Conservation (phyloP, 108 stramenopile genomes). For the Epithemia pelagica region DNA sequence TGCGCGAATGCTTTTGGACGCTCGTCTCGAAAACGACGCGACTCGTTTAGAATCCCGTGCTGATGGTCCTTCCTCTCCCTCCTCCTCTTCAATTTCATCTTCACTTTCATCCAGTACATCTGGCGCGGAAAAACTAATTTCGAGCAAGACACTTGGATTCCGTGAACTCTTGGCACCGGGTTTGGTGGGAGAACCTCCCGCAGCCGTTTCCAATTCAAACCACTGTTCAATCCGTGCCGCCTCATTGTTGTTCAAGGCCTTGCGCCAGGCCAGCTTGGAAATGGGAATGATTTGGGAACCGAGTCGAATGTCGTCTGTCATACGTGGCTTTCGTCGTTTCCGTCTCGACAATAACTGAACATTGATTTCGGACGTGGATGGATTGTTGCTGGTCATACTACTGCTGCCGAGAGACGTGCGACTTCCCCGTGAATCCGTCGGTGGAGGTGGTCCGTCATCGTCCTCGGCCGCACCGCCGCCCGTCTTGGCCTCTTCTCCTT, state of each 20-base stretch:
- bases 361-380: conserved; percentile 2
- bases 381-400: neutral
- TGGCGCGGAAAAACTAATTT: conserved; percentile 52
- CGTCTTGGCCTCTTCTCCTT: conserved; percentile 10
- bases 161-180: conserved; percentile 15
- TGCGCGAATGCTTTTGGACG: conserved; percentile 13
- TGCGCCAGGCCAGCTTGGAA: conserved; percentile 47
- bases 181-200: neutral
- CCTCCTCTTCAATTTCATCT: conserved; percentile 43
- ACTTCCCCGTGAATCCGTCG: neutral
- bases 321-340: conserved; percentile 7
- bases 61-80: conserved; percentile 12
- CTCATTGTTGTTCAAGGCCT: conserved; percentile 14
- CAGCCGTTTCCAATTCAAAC: conserved; percentile 38
- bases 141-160: conserved; percentile 70
- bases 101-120: conserved; percentile 53
- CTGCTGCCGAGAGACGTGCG: neutral
- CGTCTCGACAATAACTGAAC: neutral
- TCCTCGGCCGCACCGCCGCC: neutral
- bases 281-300: conserved; percentile 64
- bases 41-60: conserved; percentile 1
- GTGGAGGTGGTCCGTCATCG: no score
- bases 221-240: conserved; percentile 60
- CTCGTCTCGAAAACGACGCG: conserved; percentile 25
- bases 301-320: conserved; percentile 45